These are phyloP conservation scores for Cytospora schulzeri DNA, from an alignment of 2,329 filamentous ascomycete species.

Conservation along the genomic window DNA sequence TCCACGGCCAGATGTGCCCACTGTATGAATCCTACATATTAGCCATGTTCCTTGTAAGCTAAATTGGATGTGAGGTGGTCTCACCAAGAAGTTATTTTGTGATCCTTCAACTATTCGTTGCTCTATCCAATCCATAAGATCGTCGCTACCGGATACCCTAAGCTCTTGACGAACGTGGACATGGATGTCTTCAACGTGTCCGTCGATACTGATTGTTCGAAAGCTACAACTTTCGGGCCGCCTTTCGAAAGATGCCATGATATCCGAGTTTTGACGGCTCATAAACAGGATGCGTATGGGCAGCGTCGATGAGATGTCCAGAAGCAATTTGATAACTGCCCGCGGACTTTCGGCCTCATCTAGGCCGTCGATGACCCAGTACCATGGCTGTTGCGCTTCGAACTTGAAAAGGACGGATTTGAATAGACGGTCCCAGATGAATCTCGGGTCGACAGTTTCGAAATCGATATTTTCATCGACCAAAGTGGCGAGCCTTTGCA, in stretches of 20 bases:
- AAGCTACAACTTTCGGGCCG: neutral
- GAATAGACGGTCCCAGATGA: conserved; percentile 8
- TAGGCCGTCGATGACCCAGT: conserved; percentile 10
- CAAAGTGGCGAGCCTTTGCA: neutral
- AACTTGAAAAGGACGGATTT: neutral
- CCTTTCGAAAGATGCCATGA: neutral
- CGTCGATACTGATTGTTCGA: neutral
- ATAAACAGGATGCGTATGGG: neutral
- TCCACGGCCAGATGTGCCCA: conserved; percentile 6
- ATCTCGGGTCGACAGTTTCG: neutral
- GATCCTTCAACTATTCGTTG: neutral
- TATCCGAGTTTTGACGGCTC: neutral
- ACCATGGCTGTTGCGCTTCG: neutral
- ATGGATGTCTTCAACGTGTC: neutral
- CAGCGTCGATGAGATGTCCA: neutral
- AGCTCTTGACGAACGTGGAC: conserved; percentile 1
- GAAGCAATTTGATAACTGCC: neutral
- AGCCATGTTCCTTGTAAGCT: no score
- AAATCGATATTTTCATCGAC: conserved; percentile 3
- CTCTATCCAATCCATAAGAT: neutral
- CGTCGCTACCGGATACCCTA: neutral
- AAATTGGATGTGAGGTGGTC: neutral
- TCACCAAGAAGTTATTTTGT: conserved; percentile 1
- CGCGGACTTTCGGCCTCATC: neutral
- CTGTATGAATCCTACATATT: neutral